Evolutionary conservation across 78 protist species (phyloP), one percentile per base, ranked within the genome.

Genomic region (Cavenderia fasciculata): DNA sequence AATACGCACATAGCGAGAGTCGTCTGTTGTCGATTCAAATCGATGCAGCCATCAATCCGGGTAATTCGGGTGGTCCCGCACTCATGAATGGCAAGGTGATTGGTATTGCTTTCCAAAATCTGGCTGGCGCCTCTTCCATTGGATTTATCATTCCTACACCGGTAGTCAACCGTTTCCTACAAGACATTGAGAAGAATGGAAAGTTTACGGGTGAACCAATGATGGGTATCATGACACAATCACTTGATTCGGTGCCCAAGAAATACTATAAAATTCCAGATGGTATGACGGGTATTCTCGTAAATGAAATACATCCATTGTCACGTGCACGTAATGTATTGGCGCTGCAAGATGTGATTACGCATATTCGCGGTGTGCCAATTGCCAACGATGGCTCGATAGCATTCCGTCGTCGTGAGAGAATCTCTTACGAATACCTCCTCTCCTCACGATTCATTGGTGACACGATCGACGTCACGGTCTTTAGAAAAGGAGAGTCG

Each of bases 1-100:
- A 78, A 6, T 84, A 89, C 44, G 96, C 78, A 29, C 94, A 65
- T 18, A 36, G 62, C 12, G 86, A 62, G 36, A 66, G 74, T n/a
- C 33, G 49, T 19, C 38, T 70, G 21, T 44, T 95, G 19, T 59
- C 93, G 29, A 59, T 95, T 54, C 97, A 95, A 75, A 87, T 95
- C 47, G 97, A 95, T 41, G 97, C 97, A 1, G 97, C 97, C 11
- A 95, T 95, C 87, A 94, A 95, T 59, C 92, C 95, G 12, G 97
- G 97, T 62, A 95, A 95, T 66, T 74, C 91, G 2, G 97, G 97
- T 46, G 97, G 97, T 36, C 97, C 97, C 4, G 96, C 91, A 51
- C 43, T 94, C 18, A 75, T 65, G 59, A 74, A 78, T 25, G 96
- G 96, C 11, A 33, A 43, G 21, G 94, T 95, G 3, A 77, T 95